Conservation (phyloP, 1,284 basidiomycete genomes). For the Xerocomus minutiporus region DNA sequence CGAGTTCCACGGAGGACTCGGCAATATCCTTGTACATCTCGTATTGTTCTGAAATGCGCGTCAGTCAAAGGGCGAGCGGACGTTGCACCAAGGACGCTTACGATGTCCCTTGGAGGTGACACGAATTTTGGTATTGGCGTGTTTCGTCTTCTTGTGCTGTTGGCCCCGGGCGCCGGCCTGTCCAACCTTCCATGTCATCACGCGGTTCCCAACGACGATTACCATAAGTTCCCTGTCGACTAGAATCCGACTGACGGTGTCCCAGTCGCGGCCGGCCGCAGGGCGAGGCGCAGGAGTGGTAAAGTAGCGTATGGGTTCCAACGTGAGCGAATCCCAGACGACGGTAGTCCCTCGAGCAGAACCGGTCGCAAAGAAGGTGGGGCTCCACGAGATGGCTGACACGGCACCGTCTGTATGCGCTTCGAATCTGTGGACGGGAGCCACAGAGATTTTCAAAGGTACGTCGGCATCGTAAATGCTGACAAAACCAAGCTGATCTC, state of each 20-base stretch:
- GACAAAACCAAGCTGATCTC: slow-evolving; percentile 57
- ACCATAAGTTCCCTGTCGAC: slow-evolving; percentile 61
- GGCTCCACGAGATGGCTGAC: slow-evolving; percentile 60
- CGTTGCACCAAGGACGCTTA: slow-evolving; percentile 13
- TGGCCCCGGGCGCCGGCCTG: slow-evolving; percentile 29
- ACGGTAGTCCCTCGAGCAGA: slow-evolving; percentile 59
- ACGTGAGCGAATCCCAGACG: slow-evolving; percentile 66
- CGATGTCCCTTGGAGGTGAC: slow-evolving; percentile 28
- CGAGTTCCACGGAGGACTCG: slow-evolving; percentile 54
- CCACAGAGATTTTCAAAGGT: slow-evolving; percentile 17
- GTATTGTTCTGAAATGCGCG: slow-evolving; percentile 45
- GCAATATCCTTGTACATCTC: slow-evolving; percentile 64
- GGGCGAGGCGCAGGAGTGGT: slow-evolving; percentile 41
- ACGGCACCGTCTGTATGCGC: slow-evolving; percentile 57
- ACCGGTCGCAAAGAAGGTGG: slow-evolving; percentile 56
- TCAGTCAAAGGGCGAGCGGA: slow-evolving; percentile 6
- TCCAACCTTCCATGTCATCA: slow-evolving; percentile 69
- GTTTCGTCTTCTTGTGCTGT: slow-evolving; percentile 17
- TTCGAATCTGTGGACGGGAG: slow-evolving; percentile 47
- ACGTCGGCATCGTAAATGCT: slow-evolving; percentile 46
- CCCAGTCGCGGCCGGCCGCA: slow-evolving; percentile 37
- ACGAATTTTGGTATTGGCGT: slow-evolving; percentile 16
- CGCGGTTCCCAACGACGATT: slow-evolving; percentile 57
- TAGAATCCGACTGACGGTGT: slow-evolving; percentile 58
- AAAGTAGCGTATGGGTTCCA: slow-evolving; percentile 54